Base-by-base conservation (phyloP, 805 yeast species). In the Sugiyamaella qingdaonensis region DNA sequence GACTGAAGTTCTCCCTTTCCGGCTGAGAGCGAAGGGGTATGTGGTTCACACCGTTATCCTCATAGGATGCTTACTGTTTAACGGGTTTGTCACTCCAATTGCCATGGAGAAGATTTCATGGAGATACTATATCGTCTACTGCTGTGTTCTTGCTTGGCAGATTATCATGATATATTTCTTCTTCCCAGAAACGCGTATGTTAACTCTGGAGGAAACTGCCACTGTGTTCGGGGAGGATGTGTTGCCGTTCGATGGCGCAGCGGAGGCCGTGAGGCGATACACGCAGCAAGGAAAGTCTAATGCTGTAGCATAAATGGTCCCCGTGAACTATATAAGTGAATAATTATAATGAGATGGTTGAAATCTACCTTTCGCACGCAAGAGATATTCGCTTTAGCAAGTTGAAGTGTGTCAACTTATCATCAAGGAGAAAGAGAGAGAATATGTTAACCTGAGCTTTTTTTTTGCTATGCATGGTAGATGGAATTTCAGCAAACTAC, bases 191-290 rank as follows among this genome's bases (percentile, higher is more conserved):
- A 75, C 78, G n/a, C 58, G 68, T 8, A 76, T 76, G 16, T 65
- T 67, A 57, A 66, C 75, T 7, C 70, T 75, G 64, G 78, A 75
- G 57, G 78, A 74, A 56, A 73, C 73, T 42, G 75, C 74, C 10
- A 63, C 61, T 48, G 73, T 73, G 18, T 74, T 75, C 57, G 78
- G 75, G 19, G 77, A 53, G 24, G 7, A 39, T 39, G 43, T 39
- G 11, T 14, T 36, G 11, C 42, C 42, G 9, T 11, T 36, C 18
- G 42, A 36, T 14, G 18, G 18, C 16, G 42, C 42, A n/a, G 42
- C 9, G 9, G 42, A 14, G 11, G 42, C 42, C 11, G 42, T 36
- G 11, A 9, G 18, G 9, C 9, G 42, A 36, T n/a, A n/a, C n/a
- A n/a, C n/a, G n/a, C n/a, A n/a, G n/a, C n/a, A n/a, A n/a, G n/a